Percentiles rank a stretch among this genome's conserved stretches.
Conservation (phyloP, 2,329 filamentous ascomycete species). For the Penicillium sp. region DNA sequence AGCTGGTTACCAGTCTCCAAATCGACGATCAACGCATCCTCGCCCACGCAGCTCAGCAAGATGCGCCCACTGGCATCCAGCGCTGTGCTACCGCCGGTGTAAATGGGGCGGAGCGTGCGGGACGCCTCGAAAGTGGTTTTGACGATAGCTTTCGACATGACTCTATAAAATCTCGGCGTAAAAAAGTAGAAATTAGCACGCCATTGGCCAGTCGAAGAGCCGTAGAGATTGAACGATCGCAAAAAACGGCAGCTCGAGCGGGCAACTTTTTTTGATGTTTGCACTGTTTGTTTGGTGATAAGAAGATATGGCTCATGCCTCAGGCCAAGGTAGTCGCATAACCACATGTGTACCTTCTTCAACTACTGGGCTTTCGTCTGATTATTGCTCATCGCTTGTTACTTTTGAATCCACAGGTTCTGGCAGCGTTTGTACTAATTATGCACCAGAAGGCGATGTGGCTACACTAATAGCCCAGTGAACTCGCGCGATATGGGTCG, state of each 20-base stretch:
- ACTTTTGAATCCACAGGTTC: neutral
- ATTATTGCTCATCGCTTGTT: neutral
- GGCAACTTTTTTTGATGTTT: slow-evolving; percentile 42
- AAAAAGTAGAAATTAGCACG: slow-evolving; percentile 14
- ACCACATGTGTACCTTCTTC: neutral
- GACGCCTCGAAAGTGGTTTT: slow-evolving; percentile 89
- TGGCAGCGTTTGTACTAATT: neutral
- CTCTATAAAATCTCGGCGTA: slow-evolving; percentile 16
- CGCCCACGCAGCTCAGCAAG: slow-evolving; percentile 83
- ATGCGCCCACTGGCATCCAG: slow-evolving; percentile 78
- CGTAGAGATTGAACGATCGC: slow-evolving; percentile 15
- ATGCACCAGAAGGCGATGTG: slow-evolving; percentile 4
- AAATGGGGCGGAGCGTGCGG: slow-evolving; percentile 85
- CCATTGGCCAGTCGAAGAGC: slow-evolving; percentile 17
- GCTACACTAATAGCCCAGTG: neutral
- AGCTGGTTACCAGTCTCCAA: slow-evolving; percentile 78
- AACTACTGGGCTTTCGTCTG: neutral
- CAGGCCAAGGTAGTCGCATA: slow-evolving; percentile 16
- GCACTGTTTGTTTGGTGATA: slow-evolving; percentile 33
- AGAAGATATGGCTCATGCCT: slow-evolving; percentile 33
- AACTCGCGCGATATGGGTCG: slow-evolving; percentile 39
- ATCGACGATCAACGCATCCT: slow-evolving; percentile 86
- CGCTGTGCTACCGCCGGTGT: slow-evolving; percentile 83
- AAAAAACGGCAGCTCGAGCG: slow-evolving; percentile 19
- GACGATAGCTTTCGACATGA: slow-evolving; percentile 53